Base-by-base conservation (phyloP, 2,329 filamentous ascomycete species). In the Microcyclospora tardicrescens region DNA sequence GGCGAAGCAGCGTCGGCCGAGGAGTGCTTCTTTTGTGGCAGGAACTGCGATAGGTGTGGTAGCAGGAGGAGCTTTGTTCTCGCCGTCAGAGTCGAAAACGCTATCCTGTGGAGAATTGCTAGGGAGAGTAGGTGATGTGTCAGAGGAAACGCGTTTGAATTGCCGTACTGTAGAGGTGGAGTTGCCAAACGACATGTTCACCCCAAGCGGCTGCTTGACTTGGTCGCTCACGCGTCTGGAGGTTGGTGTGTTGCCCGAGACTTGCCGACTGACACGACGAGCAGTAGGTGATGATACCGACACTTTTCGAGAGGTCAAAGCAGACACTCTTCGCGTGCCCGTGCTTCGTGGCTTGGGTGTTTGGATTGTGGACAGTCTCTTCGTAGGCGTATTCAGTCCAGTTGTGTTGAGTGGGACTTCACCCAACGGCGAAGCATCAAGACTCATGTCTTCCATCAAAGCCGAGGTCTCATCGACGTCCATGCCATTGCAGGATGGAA, bases 101-200 rank as follows among this genome's bases (percentile, higher is more conserved):
- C 49, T 55, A 35, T 57, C 52, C 34, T 55, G 45, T 33, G 49
- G 49, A 28, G 50, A 51, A 12, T 39, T 39, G 12, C 37, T 42
- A 13, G 30, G 13, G 10, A 13, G 34, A 11, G 46, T 44, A 16
- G 48, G 52, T 5, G 49, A 49, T 31, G 45, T 40, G 16, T 45
- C 53, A 2, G 58, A 60, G 0, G 87, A 91, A 1, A 93, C 85
- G 16, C 89, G 77, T 46, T 84, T 83, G 67, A 95, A 96, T 37
- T 93, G 79, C 39, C 87, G 80, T 48, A 93, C 84, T 12, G 87
- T 94, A 1, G 89, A 95, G 1, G 84, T 84, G 6, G 80, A 82
- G 60, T 96, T 96, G 37, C 89, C 91, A 62, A 93, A 96, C 5
- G 81, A 93, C 68, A 93, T 79, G 54, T 96, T 85, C 2, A 91